Conservation (phyloP, 441 rosid species). For the Gossypium davidsonii region DNA sequence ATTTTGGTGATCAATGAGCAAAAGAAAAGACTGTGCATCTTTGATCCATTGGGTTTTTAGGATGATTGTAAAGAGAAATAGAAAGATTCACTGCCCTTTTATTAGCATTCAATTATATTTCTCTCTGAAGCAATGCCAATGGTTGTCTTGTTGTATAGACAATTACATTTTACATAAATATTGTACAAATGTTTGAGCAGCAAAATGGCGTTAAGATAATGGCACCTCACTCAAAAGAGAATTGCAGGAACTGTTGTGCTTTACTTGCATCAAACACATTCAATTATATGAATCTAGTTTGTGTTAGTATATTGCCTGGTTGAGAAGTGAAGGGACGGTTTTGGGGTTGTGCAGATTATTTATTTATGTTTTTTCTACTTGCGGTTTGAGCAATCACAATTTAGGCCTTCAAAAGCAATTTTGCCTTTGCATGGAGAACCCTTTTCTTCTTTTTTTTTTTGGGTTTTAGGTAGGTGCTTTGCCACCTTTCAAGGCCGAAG, state of each 20-base stretch:
- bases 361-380: too few relatives aligned
- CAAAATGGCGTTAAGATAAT: background rate
- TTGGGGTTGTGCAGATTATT: background rate
- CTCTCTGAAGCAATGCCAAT: background rate
- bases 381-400: too few relatives aligned
- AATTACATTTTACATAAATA: background rate
- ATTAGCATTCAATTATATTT: background rate
- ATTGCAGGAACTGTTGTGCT: background rate
- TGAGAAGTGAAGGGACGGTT: background rate
- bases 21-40: background rate
- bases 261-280: background rate
- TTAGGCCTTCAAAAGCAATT: too few relatives aligned
- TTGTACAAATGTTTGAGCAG: background rate
- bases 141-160: background rate
- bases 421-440: too few relatives aligned
- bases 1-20: background rate
- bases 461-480: background rate
- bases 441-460: too few relatives aligned
- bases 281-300: background rate
- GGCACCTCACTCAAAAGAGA: background rate
- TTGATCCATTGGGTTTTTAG: background rate
- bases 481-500: too few relatives aligned
- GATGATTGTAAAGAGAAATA: background rate
- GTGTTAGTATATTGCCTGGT: background rate
- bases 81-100: constrained; percentile 1